phyloP scores from a whole-genome alignment of 345 rosid genomes.

The Aegle marmelos region DNA sequence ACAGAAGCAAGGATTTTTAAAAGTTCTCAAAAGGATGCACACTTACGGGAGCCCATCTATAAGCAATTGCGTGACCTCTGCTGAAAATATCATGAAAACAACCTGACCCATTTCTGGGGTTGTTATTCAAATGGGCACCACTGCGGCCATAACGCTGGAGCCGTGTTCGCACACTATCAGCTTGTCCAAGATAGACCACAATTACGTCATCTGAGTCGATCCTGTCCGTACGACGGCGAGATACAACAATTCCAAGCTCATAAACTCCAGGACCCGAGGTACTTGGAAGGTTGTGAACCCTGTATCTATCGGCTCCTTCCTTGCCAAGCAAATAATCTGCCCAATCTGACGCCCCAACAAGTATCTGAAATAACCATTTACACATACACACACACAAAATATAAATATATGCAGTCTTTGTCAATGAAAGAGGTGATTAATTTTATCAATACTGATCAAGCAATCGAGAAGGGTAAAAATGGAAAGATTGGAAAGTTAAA shows the following conservation, averaged over 20 bases:
- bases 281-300: conserved; percentile 71
- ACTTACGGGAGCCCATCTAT: conserved; percentile 82
- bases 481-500: neutral
- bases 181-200: conserved; percentile 79
- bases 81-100: conserved; percentile 55
- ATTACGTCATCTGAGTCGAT: conserved; percentile 38
- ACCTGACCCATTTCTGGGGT: conserved; percentile 20
- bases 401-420: no score
- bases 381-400: neutral
- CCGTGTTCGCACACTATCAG: conserved; percentile 72
- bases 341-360: conserved; percentile 79
- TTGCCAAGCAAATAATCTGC: conserved; percentile 53
- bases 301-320: conserved; percentile 73
- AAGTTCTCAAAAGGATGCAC: neutral
- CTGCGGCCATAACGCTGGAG: conserved; percentile 82
- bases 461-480: neutral
- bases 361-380: conserved; percentile 38
- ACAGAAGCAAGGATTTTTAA: neutral
- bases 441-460: neutral
- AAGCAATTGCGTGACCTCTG: conserved; percentile 49
- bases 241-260: conserved; percentile 60
- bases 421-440: no score
- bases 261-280: conserved; percentile 58
- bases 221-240: conserved; percentile 29
- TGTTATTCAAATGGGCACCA: conserved; percentile 61